Evolutionary conservation across 2,329 filamentous ascomycete species (phyloP).

Genomic region (Microdochium bolleyi): DNA sequence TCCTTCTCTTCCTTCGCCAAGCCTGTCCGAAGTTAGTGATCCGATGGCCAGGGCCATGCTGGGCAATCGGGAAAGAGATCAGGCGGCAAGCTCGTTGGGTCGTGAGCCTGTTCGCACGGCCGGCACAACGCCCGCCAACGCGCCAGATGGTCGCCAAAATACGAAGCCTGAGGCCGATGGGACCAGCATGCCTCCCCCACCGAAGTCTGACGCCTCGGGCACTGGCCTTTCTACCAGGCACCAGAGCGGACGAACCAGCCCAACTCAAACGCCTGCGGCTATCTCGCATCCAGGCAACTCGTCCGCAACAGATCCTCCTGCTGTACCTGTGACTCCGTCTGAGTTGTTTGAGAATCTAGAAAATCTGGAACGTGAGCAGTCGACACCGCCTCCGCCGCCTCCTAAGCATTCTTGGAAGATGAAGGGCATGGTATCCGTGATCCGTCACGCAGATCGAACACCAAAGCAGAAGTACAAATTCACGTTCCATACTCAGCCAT

Average conservation of each 20-base stretch:
- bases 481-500: slow-evolving; percentile 93
- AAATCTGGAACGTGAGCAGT: slow-evolving; percentile 23
- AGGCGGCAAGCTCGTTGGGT: slow-evolving; percentile 20
- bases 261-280: neutral
- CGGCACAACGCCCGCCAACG: slow-evolving; percentile 4
- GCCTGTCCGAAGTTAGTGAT: slow-evolving; percentile 29
- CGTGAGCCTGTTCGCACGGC: slow-evolving; percentile 22
- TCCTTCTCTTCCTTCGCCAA: slow-evolving; percentile 42
- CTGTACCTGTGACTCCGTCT: slow-evolving; percentile 27
- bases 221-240: neutral
- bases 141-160: neutral
- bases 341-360: slow-evolving; percentile 18
- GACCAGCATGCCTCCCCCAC: neutral
- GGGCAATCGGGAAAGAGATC: slow-evolving; percentile 7
- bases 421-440: slow-evolving; percentile 94
- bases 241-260: neutral
- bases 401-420: slow-evolving; percentile 96
- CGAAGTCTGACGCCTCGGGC: neutral
- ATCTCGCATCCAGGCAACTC: neutral
- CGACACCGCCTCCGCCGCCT: slow-evolving; percentile 55
- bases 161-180: neutral
- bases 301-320: slow-evolving; percentile 21
- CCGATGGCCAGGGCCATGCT: slow-evolving; percentile 17
- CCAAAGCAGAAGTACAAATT: slow-evolving; percentile 99
- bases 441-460: slow-evolving; percentile 92